Percentiles rank a stretch among this genome's conserved stretches.
These are phyloP conservation scores for Kodamaea leandrae DNA, from an alignment of 805 yeast genomes.

Conservation along the genomic window DNA sequence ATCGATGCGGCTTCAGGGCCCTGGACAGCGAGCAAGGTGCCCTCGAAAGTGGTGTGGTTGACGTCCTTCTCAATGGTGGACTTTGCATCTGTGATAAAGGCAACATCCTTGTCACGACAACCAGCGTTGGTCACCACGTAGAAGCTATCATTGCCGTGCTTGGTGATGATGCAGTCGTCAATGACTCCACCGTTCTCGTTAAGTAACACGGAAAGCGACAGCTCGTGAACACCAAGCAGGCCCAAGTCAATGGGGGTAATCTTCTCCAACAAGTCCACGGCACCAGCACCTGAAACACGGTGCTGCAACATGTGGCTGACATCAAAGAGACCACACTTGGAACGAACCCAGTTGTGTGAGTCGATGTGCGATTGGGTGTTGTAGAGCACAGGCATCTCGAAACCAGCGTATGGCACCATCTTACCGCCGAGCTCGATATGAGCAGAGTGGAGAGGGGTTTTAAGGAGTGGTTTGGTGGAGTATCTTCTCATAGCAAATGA, in stretches of 20 bases:
- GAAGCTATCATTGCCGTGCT: constrained; percentile 69
- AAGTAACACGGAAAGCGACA: constrained; percentile 75
- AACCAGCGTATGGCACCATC: constrained; percentile 97
- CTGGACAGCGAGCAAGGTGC: constrained; percentile 84
- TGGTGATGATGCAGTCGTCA: constrained; percentile 90
- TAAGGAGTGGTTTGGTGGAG: constrained; percentile 37
- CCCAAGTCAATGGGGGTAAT: constrained; percentile 85
- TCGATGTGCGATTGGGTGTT: constrained; percentile 83
- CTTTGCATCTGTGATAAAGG: constrained; percentile 57
- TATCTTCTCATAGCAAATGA: constrained; percentile 18
- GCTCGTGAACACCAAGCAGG: constrained; percentile 52
- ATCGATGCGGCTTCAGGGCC: constrained; percentile 82
- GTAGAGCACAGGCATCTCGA: constrained; percentile 89
- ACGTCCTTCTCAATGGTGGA: constrained; percentile 32
- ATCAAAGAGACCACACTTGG: constrained; percentile 86
- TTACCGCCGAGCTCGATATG: constrained; percentile 80
- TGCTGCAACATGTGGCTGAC: constrained; percentile 98
- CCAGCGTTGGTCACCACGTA: constrained; percentile 97
- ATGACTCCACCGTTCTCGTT: constrained; percentile 77
- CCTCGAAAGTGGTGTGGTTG: constrained; percentile 51
- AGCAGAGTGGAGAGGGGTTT: constrained; percentile 79
- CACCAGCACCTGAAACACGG: constrained; percentile 63
- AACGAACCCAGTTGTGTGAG: constrained; percentile 92
- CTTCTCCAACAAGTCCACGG: constrained; percentile 66
- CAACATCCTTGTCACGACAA: constrained; percentile 76